These are phyloP conservation scores for Phytopythium kandeliae DNA, from an alignment of 352 stramenopile genomes.

Conservation along the genomic window DNA sequence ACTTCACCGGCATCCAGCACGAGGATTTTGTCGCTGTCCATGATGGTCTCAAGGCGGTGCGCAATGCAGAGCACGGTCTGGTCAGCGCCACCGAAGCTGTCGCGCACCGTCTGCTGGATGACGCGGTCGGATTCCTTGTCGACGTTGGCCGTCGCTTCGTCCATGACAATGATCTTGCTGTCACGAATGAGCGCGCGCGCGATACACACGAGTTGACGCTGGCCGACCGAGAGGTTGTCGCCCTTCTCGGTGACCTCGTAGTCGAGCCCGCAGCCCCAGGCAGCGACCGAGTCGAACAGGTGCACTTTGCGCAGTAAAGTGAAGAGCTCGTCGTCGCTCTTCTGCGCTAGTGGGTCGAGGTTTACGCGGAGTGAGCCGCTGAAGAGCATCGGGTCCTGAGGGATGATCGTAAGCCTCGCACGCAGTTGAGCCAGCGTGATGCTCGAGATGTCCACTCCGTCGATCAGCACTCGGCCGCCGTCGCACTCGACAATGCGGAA, in stretches of 20 bases:
- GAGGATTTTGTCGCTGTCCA: background rate
- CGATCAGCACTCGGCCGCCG: conserved; percentile 74
- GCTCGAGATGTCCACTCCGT: conserved; percentile 67
- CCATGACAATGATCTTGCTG: too few species aligned
- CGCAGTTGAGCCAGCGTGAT: conserved; percentile 24
- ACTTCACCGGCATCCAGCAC: conserved; percentile 7
- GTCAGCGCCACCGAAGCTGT: too few species aligned
- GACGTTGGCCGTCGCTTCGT: too few species aligned
- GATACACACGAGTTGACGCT: conserved; percentile 42
- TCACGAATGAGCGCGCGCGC: too few species aligned
- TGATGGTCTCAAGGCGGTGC: background rate
- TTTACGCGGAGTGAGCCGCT: conserved; percentile 81
- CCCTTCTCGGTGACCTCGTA: conserved; percentile 89
- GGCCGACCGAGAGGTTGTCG: conserved; percentile 92
- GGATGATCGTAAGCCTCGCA: conserved; percentile 77
- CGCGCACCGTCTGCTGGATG: too few species aligned
- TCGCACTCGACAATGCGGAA: conserved; percentile 39
- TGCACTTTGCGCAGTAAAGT: conserved; percentile 37
- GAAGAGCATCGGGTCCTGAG: conserved; percentile 93
- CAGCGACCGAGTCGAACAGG: conserved; percentile 54
- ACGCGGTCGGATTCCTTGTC: too few species aligned
- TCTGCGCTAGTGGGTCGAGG: conserved; percentile 82
- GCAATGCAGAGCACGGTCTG: background rate
- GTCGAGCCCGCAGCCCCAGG: conserved; percentile 59
- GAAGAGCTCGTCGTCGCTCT: conserved; percentile 50